Conservation (phyloP, 495 filamentous ascomycete genomes). For the Penicillium bialowiezense region DNA sequence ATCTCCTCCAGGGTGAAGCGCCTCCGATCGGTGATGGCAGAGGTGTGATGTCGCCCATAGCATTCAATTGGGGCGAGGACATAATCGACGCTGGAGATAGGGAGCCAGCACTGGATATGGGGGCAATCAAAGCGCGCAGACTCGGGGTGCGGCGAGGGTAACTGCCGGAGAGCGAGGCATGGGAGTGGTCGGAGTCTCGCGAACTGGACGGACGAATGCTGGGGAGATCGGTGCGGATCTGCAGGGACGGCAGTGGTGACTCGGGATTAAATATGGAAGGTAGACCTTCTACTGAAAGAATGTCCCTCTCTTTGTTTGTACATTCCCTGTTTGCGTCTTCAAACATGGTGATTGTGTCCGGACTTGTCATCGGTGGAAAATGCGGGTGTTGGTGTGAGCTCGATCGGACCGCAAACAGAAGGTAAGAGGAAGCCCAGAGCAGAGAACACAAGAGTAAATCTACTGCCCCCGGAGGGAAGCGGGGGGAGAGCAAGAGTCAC, state of each 20-base stretch:
- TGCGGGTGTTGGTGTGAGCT: too few relatives aligned
- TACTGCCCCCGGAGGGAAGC: not conserved
- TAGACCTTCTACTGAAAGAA: slow-evolving; percentile 10
- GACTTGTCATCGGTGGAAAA: slow-evolving; percentile 13
- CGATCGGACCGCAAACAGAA: slow-evolving; percentile 11
- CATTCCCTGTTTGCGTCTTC: slow-evolving; percentile 1
- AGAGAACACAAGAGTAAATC: not conserved
- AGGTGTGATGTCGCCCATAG: slow-evolving; percentile 88
- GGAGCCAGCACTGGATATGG: slow-evolving; percentile 48
- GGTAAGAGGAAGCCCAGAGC: too few relatives aligned
- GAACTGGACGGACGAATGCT: slow-evolving; percentile 26
- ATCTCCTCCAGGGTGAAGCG: slow-evolving; percentile 64
- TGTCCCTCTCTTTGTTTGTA: slow-evolving; percentile 1
- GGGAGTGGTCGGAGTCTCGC: slow-evolving; percentile 27
- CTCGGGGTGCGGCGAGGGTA: slow-evolving; percentile 49
- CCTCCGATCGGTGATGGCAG: slow-evolving; percentile 82
- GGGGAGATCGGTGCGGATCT: slow-evolving; percentile 42
- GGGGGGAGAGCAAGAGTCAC: not conserved
- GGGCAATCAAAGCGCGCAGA: slow-evolving; percentile 43
- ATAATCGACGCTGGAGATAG: slow-evolving; percentile 58
- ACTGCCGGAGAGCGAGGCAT: slow-evolving; percentile 41
- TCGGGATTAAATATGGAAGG: slow-evolving; percentile 15
- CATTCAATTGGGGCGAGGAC: slow-evolving; percentile 71
- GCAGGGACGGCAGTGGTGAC: slow-evolving; percentile 33
- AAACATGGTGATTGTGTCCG: slow-evolving; percentile 9